phyloP scores from a whole-genome alignment of 169 alveolate species.

The Eimeria tenella region DNA sequence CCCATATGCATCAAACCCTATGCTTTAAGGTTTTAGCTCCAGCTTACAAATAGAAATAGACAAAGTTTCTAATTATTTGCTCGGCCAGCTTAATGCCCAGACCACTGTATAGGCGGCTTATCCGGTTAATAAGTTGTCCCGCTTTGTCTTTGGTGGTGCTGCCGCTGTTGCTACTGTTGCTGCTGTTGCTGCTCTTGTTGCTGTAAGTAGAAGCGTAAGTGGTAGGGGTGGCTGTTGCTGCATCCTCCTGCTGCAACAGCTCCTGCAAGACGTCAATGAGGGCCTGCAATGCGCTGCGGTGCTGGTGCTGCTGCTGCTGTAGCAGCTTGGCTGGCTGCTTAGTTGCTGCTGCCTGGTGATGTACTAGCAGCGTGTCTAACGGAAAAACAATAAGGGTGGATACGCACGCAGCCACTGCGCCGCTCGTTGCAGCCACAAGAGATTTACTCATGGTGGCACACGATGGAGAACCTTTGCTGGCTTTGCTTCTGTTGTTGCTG shows the following conservation, averaged over 20 bases:
- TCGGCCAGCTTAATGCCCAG: conserved; percentile 3
- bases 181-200: background rate
- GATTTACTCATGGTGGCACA: background rate
- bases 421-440: background rate
- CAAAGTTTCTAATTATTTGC: background rate
- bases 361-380: conserved; percentile 3
- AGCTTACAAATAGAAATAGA: conserved; percentile 23
- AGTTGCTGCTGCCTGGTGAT: conserved; percentile 4
- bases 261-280: conserved; percentile 7
- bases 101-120: conserved; percentile 23
- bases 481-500: too few relatives aligned
- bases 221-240: background rate
- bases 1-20: too few relatives aligned
- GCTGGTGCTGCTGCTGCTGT: conserved; percentile 25
- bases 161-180: background rate
- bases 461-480: background rate
- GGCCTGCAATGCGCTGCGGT: conserved; percentile 26
- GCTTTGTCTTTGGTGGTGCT: background rate
- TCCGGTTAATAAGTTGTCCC: background rate
- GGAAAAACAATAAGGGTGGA: background rate
- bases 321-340: conserved; percentile 8
- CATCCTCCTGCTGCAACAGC: conserved; percentile 20
- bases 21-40: background rate
- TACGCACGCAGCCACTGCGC: background rate
- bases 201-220: background rate